Base-by-base conservation (phyloP, 805 yeast genomes). In the Torulaspora quercuum region DNA sequence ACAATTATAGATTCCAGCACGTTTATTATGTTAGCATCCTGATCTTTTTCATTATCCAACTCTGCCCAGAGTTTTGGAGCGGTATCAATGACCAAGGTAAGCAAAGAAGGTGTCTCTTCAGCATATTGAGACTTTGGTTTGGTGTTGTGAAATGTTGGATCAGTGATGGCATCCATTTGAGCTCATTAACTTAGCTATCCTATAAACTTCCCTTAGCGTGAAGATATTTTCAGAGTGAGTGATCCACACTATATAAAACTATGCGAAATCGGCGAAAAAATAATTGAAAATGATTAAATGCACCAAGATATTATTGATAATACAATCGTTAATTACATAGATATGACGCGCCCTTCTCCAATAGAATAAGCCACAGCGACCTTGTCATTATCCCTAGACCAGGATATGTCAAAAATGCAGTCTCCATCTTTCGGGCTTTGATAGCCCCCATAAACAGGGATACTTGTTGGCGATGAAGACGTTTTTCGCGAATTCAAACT, bases 51-150 rank as follows among this genome's bases (percentile, higher is more conserved):
- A 42, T 53, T 23, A 49, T 55, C 45, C 45, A 52, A 59, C 41
- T 67, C 67, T 29, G 71, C 53, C 72, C 64, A 65, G 36, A 56
- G 60, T 20, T 67, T 59, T 0, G 95, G 88, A 31, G 84, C 78
- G 7, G 86, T 68, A 46, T 90, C 97, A 5, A 90, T 58, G 3
- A 90, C 69, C 14, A 92, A 78, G 0, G 86, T 78, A 21, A 90
- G 70, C 23, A 89, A 66, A 1, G 95, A 84, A 1, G 96, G 95
- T 7, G 78, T 64, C 42, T 82, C 89, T 37, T 78, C 86, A 5
- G 52, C 42, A 10, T 40, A 46, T 7, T 45, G 41, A 8, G 52
- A 33, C 25, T 48, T 47, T 1, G 50, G 33, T 22, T 49, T 53
- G 3, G 57, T 52, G 9, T 38, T 47, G 18, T 57, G 58, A 30